These are phyloP conservation scores for Rhodotorula sp. DNA, from an alignment of 1,284 basidiomycete genomes.

Conservation along the genomic window DNA sequence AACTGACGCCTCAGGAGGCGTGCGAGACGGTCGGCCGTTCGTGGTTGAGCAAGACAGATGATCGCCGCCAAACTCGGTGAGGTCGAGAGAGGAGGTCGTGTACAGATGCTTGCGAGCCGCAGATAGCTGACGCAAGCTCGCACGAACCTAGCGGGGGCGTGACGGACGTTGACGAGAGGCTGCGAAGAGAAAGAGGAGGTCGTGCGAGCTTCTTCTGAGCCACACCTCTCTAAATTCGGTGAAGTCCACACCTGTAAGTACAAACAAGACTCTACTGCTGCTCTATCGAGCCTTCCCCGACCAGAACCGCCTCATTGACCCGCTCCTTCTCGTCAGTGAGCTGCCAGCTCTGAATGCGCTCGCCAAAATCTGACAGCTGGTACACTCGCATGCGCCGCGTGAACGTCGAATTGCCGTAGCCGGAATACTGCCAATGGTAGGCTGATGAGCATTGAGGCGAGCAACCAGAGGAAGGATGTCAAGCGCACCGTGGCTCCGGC, in stretches of 20 bases:
- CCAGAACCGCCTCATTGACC: slow-evolving; percentile 55
- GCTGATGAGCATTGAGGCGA: not conserved
- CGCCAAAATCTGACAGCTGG: slow-evolving; percentile 79
- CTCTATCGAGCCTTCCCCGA: slow-evolving; percentile 30
- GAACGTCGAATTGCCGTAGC: slow-evolving; percentile 77
- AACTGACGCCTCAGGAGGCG: too few species aligned
- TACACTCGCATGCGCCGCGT: slow-evolving; percentile 85
- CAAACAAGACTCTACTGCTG: slow-evolving; percentile 3
- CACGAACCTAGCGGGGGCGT: too few species aligned
- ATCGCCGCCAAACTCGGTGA: too few species aligned
- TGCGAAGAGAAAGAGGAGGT: too few species aligned
- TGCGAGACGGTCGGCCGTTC: too few species aligned
- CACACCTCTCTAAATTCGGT: too few species aligned
- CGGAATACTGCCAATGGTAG: slow-evolving; percentile 58
- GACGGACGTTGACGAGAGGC: too few species aligned
- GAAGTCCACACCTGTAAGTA: not conserved
- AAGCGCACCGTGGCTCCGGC: slow-evolving; percentile 67
- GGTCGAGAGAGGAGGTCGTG: too few species aligned
- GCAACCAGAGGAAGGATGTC: not conserved
- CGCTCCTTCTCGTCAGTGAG: slow-evolving; percentile 71
- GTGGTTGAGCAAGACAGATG: too few species aligned
- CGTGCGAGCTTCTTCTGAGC: too few species aligned
- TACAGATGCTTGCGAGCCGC: too few species aligned
- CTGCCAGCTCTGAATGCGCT: slow-evolving; percentile 85
- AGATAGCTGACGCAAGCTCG: too few species aligned